Conservation (phyloP, 2,329 filamentous ascomycete genomes). For the Cytospora chrysosperma region DNA sequence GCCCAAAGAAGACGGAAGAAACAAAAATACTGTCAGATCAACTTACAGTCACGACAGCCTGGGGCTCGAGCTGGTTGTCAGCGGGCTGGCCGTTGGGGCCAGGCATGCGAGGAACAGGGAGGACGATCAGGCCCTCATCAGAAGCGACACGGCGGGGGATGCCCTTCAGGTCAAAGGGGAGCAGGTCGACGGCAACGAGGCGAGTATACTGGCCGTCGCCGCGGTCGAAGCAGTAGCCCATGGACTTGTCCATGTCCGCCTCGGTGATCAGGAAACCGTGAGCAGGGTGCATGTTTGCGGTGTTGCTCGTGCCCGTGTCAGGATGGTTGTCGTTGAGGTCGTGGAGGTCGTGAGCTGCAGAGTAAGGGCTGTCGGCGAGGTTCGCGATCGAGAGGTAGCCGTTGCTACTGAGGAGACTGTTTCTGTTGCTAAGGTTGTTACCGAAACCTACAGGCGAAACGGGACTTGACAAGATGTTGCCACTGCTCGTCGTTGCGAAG, state of each 20-base stretch:
- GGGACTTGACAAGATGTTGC: neutral
- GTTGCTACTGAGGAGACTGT: neutral
- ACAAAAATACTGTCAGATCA: neutral
- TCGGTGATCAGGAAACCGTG: constrained; percentile 23
- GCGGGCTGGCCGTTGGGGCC: constrained; percentile 40
- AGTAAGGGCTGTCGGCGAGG: neutral
- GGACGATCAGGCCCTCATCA: constrained; percentile 45
- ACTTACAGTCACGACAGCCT: constrained; percentile 42
- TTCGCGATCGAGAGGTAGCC: neutral
- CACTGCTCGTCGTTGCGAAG: neutral
- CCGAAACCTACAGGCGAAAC: neutral
- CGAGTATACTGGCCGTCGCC: constrained; percentile 54
- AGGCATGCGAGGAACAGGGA: constrained; percentile 42
- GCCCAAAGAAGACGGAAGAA: neutral
- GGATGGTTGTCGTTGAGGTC: neutral
- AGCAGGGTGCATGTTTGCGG: constrained; percentile 14
- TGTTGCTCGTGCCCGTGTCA: constrained; percentile 15
- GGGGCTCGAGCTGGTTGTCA: constrained; percentile 34
- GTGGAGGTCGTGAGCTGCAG: neutral
- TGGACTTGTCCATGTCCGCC: constrained; percentile 33
- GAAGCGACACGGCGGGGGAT: constrained; percentile 43
- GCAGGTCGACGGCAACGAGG: constrained; percentile 55
- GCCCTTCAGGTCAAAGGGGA: constrained; percentile 42
- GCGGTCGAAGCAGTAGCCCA: constrained; percentile 53
- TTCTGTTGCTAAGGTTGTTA: neutral